Evolutionary conservation across 176 grass and related monocot genomes (phyloP).

Genomic region (Oryza glaberrima): DNA sequence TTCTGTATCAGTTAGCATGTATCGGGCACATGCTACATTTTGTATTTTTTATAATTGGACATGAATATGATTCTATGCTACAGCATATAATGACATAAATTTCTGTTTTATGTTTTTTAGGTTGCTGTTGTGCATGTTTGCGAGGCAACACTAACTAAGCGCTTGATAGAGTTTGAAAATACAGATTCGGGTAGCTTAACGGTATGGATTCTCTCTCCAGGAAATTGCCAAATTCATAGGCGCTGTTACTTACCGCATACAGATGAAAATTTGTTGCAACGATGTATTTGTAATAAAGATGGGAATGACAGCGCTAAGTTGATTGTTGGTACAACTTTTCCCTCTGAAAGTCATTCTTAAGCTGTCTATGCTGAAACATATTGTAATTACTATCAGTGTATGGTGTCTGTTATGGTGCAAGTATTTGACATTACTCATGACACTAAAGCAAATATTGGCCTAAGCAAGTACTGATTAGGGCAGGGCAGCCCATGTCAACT

Average conservation of each 20-base stretch:
- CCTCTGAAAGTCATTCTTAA: constrained; percentile 19
- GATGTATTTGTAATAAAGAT: background rate
- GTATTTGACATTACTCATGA: constrained; percentile 22
- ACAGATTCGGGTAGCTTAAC: constrained; percentile 92
- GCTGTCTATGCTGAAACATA: constrained; percentile 23
- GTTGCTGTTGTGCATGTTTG: constrained; percentile 86
- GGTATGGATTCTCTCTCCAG: constrained; percentile 49
- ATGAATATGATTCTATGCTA: background rate
- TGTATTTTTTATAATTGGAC: background rate
- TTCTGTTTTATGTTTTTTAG: constrained; percentile 52
- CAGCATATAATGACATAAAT: background rate
- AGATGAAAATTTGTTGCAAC: constrained; percentile 6
- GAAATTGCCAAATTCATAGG: background rate
- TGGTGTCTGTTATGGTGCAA: background rate
- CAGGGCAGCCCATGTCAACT: background rate
- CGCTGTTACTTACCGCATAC: background rate
- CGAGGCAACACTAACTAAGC: constrained; percentile 87
- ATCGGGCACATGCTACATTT: background rate
- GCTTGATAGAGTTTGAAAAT: constrained; percentile 93
- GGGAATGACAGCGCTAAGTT: constrained; percentile 1
- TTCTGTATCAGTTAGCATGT: constrained; percentile 6
- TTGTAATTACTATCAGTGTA: constrained; percentile 1
- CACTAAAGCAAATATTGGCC: background rate
- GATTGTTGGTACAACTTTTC: background rate
- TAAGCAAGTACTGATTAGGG: background rate